phyloP scores from a whole-genome alignment of 2,329 filamentous ascomycete genomes.

The Sclerotinia borealis region DNA sequence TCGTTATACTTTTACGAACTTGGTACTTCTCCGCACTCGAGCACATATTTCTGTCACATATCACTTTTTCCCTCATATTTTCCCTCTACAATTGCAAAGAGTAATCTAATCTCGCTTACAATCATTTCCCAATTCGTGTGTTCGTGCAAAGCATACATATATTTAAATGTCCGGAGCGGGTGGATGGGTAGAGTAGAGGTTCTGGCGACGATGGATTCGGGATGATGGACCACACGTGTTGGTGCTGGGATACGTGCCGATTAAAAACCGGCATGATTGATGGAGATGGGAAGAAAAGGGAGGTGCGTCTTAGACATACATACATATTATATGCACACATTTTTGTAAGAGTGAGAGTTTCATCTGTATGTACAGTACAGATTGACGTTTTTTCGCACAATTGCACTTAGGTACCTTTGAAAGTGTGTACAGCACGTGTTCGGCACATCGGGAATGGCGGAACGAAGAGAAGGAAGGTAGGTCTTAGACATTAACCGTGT shows the following conservation, averaged over 20 bases:
- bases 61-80: neutral
- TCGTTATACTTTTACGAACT: neutral
- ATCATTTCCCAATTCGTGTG: neutral
- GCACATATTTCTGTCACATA: neutral
- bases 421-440: neutral
- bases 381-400: neutral
- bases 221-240: neutral
- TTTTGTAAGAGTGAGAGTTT: neutral
- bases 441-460: neutral
- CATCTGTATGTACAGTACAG: neutral
- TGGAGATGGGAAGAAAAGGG: neutral
- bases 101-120: neutral
- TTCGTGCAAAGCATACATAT: neutral
- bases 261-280: neutral
- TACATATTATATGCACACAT: neutral
- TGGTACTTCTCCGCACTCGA: neutral
- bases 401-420: neutral
- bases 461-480: neutral
- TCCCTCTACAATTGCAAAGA: no score
- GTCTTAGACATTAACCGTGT: neutral
- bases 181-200: neutral
- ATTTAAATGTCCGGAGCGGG: neutral
- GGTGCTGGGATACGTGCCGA: neutral
- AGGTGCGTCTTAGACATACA: neutral
- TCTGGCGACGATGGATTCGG: neutral